phyloP scores from a whole-genome alignment of 1,284 basidiomycete species.

The Rhodotorula sp. region DNA sequence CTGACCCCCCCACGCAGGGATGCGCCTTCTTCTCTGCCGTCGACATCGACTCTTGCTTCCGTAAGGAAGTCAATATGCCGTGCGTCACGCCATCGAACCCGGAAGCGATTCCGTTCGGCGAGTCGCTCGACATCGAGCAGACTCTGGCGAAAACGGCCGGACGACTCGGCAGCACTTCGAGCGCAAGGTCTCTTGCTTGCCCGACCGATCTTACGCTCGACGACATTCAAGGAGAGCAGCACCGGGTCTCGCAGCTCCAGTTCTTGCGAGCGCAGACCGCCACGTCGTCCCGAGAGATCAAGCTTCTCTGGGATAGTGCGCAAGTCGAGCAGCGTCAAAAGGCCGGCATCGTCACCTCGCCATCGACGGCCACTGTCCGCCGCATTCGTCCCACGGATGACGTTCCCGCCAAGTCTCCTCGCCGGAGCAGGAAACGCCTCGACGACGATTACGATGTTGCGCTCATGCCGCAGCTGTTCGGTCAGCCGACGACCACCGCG shows the following conservation, averaged over 20 bases:
- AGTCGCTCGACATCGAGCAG: slow-evolving; percentile 69
- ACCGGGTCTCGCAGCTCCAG: slow-evolving; percentile 61
- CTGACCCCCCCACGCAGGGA: slow-evolving; percentile 29
- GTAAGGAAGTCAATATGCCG: slow-evolving; percentile 95
- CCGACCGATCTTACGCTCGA: slow-evolving; percentile 48
- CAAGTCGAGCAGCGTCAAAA: background rate
- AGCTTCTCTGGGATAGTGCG: slow-evolving; percentile 52
- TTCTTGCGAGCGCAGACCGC: slow-evolving; percentile 74
- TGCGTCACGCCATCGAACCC: slow-evolving; percentile 94
- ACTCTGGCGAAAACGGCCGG: slow-evolving; percentile 21
- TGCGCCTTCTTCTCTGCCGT: slow-evolving; percentile 94
- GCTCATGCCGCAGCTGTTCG: slow-evolving; percentile 10
- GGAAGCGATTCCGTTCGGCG: slow-evolving; percentile 73
- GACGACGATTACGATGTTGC: slow-evolving; percentile 9
- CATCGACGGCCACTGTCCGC: background rate
- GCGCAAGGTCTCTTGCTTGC: slow-evolving; percentile 15
- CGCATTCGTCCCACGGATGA: too few species aligned
- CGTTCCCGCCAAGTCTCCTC: background rate
- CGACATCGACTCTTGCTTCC: slow-evolving; percentile 83
- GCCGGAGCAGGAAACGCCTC: background rate
- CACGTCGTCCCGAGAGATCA: slow-evolving; percentile 64
- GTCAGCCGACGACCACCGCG: background rate
- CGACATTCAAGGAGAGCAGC: slow-evolving; percentile 59
- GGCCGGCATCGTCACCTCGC: background rate
- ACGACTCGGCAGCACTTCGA: slow-evolving; percentile 9